These are phyloP conservation scores for Byssoonygena ceratinophila DNA, from an alignment of 2,329 filamentous ascomycete genomes.

Conservation along the genomic window DNA sequence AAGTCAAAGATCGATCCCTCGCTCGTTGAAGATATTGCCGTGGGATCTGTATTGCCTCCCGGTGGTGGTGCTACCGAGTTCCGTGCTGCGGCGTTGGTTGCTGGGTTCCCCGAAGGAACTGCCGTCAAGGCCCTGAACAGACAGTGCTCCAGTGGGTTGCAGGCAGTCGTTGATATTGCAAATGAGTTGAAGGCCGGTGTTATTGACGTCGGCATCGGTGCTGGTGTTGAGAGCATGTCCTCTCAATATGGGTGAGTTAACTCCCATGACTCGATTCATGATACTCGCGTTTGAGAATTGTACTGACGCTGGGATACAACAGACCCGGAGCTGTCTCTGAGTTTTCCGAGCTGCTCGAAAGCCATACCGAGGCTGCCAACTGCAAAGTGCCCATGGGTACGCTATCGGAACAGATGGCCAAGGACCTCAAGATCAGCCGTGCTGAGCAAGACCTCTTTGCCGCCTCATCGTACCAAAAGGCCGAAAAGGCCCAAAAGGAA, in stretches of 20 bases:
- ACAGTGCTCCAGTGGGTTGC: constrained; percentile 86
- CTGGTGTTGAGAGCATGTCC: constrained; percentile 94
- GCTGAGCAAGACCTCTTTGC: constrained; percentile 82
- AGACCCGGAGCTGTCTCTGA: constrained; percentile 77
- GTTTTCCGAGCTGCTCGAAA: constrained; percentile 81
- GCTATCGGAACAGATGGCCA: constrained; percentile 88
- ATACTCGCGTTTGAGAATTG: neutral
- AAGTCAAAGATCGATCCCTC: constrained; percentile 80
- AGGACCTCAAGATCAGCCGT: constrained; percentile 64
- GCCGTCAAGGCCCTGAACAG: constrained; percentile 85
- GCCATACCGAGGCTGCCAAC: constrained; percentile 71
- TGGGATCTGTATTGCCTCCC: constrained; percentile 81
- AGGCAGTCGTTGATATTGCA: constrained; percentile 86
- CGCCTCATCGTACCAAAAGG: constrained; percentile 79
- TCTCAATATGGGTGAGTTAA: constrained; percentile 73
- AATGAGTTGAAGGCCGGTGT: constrained; percentile 84
- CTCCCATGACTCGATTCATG: too few relatives aligned
- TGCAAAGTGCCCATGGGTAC: constrained; percentile 98
- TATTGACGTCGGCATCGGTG: constrained; percentile 90
- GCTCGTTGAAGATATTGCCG: constrained; percentile 83
- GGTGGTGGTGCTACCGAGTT: constrained; percentile 95
- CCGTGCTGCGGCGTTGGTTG: constrained; percentile 79
- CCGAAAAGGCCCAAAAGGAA: constrained; percentile 66
- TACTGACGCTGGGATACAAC: neutral
- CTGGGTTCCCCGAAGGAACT: constrained; percentile 75